Percentiles rank a stretch among this genome's conserved stretches.
Evolutionary conservation across 2,329 filamentous ascomycete genomes (phyloP).

Genomic region (Incumbomyces lentus): DNA sequence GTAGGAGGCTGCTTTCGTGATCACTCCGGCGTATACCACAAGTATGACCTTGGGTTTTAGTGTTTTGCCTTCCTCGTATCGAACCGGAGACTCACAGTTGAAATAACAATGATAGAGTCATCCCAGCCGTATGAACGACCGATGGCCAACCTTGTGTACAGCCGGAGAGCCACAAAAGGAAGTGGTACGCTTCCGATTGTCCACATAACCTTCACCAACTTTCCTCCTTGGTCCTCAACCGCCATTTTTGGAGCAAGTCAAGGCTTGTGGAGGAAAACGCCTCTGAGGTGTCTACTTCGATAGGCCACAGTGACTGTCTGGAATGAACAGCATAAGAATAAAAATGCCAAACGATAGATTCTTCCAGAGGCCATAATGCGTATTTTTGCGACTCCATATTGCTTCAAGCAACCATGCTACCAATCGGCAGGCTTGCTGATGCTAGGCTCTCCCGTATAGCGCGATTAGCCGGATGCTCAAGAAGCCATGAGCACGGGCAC

Average conservation of each 20-base stretch:
- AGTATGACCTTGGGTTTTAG: neutral
- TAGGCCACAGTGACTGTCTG: no score
- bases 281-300: no score
- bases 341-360: no score
- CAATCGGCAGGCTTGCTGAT: no score
- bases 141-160: conserved; percentile 21
- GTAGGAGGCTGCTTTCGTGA: conserved; percentile 23
- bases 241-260: conserved; percentile 13
- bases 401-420: no score
- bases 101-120: conserved; percentile 26
- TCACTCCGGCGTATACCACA: conserved; percentile 25
- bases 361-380: no score
- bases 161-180: conserved; percentile 19
- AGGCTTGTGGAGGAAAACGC: no score
- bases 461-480: no score
- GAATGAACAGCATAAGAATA: no score
- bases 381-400: no score
- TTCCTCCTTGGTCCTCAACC: conserved; percentile 13
- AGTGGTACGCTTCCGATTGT: conserved; percentile 18
- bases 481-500: no score
- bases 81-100: conserved; percentile 22
- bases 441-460: no score
- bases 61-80: neutral
- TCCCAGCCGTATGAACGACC: conserved; percentile 29
- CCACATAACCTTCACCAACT: conserved; percentile 21